These are phyloP conservation scores for Aspergillus sergii DNA, from an alignment of 2,329 filamentous ascomycete genomes.

Conservation along the genomic window DNA sequence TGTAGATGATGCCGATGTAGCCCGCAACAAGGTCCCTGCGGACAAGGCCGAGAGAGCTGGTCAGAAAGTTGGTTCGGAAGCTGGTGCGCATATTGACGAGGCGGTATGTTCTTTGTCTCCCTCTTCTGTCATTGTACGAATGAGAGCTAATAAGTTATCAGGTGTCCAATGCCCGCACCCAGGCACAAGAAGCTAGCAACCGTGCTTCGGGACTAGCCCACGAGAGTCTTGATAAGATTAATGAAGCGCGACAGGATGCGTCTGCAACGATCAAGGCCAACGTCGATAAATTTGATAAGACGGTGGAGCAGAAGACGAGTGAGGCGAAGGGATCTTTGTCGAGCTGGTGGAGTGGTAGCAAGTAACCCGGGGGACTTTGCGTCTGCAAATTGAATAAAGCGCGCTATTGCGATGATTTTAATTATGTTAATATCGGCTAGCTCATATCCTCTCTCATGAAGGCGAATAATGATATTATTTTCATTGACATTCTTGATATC, in stretches of 20 bases:
- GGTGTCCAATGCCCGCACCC: constrained; percentile 63
- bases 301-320: constrained; percentile 73
- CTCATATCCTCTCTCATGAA: not conserved
- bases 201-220: constrained; percentile 63
- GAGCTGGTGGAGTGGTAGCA: constrained; percentile 72
- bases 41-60: constrained; percentile 67
- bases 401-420: not conserved
- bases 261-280: constrained; percentile 48
- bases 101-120: constrained; percentile 57
- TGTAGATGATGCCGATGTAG: constrained; percentile 74
- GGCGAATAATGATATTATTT: not conserved
- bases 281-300: constrained; percentile 79
- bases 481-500: not conserved
- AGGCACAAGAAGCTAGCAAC: constrained; percentile 57
- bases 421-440: constrained; percentile 1
- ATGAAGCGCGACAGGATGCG: constrained; percentile 67
- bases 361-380: constrained; percentile 9
- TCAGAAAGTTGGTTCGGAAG: constrained; percentile 62
- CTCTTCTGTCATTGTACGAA: not conserved
- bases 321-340: constrained; percentile 84
- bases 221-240: constrained; percentile 58
- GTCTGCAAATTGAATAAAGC: not conserved
- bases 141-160: constrained; percentile 32
- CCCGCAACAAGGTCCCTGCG: constrained; percentile 67
- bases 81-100: constrained; percentile 68